phyloP scores from a whole-genome alignment of 305 asterid genomes.

The Solanum hybrid region DNA sequence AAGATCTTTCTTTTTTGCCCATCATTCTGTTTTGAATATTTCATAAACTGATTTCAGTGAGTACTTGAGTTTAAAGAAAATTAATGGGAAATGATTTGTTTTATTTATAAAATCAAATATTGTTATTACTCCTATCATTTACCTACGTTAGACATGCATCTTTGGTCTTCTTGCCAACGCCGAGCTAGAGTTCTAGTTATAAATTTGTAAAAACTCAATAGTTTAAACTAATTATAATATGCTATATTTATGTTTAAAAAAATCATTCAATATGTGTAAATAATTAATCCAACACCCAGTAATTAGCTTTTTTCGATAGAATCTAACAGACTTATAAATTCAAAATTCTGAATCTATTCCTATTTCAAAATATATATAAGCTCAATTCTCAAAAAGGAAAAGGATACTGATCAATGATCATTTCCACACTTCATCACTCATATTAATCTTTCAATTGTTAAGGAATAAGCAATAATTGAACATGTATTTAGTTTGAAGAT shows the following conservation, averaged over 20 bases:
- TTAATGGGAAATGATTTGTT: not conserved
- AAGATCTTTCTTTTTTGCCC: not conserved
- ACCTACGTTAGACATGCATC: not conserved
- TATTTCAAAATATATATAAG: not conserved
- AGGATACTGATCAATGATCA: not conserved
- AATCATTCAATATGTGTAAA: no score
- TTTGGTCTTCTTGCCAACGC: not conserved
- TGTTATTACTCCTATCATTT: not conserved
- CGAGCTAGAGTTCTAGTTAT: not conserved
- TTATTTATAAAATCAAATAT: not conserved
- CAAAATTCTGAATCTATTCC: no score
- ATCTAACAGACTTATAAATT: not conserved
- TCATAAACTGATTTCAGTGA: not conserved
- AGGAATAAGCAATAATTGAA: not conserved
- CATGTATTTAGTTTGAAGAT: not conserved
- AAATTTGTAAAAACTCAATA: no score
- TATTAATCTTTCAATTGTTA: not conserved
- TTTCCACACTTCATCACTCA: not conserved
- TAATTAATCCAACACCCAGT: not conserved
- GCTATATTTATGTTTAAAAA: not conserved
- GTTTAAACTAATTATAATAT: no score
- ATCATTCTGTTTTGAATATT: not conserved
- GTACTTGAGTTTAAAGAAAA: not conserved
- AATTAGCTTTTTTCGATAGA: no score
- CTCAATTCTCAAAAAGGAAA: not conserved